A percentile compares a stretch with the other conserved stretches of the same genome.
These are phyloP conservation scores for Phaeodactylum tricornutum DNA, from an alignment of 108 stramenopile species.

Conservation along the genomic window DNA sequence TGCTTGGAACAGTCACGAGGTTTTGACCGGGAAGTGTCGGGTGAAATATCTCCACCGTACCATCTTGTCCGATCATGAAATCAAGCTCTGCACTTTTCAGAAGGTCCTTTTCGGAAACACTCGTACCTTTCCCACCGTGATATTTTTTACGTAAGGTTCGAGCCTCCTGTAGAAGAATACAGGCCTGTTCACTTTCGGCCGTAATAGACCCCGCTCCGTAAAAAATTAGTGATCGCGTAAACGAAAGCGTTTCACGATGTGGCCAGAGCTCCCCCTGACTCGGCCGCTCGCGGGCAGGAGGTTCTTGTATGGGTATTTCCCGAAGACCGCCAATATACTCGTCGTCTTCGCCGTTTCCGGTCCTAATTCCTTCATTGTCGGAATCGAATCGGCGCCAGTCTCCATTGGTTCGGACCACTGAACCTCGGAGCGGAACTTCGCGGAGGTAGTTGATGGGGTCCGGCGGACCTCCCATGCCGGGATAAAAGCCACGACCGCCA, in stretches of 20 bases:
- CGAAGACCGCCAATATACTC: neutral
- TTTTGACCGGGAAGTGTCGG: slow-evolving; percentile 12
- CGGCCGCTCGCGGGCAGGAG: slow-evolving; percentile 77
- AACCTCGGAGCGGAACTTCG: slow-evolving; percentile 4
- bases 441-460: slow-evolving; percentile 38
- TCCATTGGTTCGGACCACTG: neutral
- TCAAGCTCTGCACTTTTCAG: slow-evolving; percentile 9
- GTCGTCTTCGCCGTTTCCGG: neutral
- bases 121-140: slow-evolving; percentile 29
- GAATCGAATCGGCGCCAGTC: slow-evolving; percentile 17
- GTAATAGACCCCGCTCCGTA: slow-evolving; percentile 79
- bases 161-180: slow-evolving; percentile 50
- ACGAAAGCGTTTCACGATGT: slow-evolving; percentile 65
- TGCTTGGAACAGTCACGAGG: slow-evolving; percentile 32
- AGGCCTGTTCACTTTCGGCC: slow-evolving; percentile 66
- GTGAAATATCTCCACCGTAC: slow-evolving; percentile 58
- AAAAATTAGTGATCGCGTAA: slow-evolving; percentile 80
- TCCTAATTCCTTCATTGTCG: slow-evolving; percentile 11
- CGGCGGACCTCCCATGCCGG: slow-evolving; percentile 40
- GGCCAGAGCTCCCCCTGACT: slow-evolving; percentile 33
- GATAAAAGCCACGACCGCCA: too few relatives aligned
- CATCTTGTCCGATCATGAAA: slow-evolving; percentile 48
- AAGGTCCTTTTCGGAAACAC: slow-evolving; percentile 1
- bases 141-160: slow-evolving; percentile 69
- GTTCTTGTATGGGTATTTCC: slow-evolving; percentile 27